Evolutionary conservation across 345 rosid species (phyloP).

Genomic region (Sapria himalayana): DNA sequence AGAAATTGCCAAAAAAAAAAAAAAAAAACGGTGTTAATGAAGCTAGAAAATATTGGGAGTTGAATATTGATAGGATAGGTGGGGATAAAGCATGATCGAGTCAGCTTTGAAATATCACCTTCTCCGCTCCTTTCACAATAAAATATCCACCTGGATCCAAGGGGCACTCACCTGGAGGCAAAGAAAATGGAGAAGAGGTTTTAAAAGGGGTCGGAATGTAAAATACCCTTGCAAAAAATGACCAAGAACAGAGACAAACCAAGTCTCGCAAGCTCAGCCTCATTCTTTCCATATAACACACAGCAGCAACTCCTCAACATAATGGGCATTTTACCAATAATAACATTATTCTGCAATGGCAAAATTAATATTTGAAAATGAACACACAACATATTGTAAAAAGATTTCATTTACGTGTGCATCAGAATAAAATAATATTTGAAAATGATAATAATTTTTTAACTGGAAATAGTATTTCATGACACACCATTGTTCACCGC

Average conservation of each 20-base stretch:
- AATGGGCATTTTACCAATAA: conserved; percentile 76
- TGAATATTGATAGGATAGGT: too few species aligned
- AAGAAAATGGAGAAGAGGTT: conserved; percentile 3
- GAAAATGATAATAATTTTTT: too few species aligned
- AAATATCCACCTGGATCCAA: conserved; percentile 96
- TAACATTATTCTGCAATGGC: conserved; percentile 32
- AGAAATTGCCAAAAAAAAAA: too few species aligned
- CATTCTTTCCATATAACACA: conserved; percentile 54
- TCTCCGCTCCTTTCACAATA: conserved; percentile 71
- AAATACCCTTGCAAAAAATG: background rate
- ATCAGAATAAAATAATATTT: too few species aligned
- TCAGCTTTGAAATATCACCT: conserved; percentile 33
- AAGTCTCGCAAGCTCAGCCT: conserved; percentile 74
- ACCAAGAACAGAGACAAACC: conserved; percentile 27
- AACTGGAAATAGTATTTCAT: too few species aligned
- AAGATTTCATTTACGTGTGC: too few species aligned
- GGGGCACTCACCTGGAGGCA: conserved; percentile 76
- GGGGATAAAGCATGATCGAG: too few species aligned
- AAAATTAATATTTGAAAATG: conserved; percentile 1
- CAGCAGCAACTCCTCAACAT: conserved; percentile 79
- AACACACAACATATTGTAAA: too few species aligned
- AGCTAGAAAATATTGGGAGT: too few species aligned
- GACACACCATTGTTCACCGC: too few species aligned
- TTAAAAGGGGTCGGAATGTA: background rate
- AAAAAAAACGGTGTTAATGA: too few species aligned